Evolutionary conservation across 495 filamentous ascomycete species (phyloP).

Genomic region (Talaromyces trachyspermus): DNA sequence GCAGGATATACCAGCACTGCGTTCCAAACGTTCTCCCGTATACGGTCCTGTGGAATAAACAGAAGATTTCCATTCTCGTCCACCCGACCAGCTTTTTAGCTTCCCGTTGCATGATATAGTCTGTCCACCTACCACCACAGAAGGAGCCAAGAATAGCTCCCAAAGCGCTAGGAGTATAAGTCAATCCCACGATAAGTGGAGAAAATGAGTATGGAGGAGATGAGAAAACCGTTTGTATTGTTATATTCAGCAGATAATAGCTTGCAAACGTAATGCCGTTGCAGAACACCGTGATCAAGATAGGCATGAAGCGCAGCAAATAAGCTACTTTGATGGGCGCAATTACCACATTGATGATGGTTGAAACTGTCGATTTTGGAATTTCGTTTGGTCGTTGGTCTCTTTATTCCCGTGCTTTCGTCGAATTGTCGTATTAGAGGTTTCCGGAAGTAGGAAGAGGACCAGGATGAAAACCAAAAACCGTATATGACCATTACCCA

Average conservation of each 20-base stretch:
- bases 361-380: no score
- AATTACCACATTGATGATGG: no score
- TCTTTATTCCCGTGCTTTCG: no score
- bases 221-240: constrained; percentile 8
- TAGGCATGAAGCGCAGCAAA: no score
- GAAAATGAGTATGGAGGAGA: constrained; percentile 12
- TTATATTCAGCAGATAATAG: constrained; percentile 9
- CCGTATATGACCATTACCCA: constrained; percentile 11
- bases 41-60: constrained; percentile 9
- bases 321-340: no score
- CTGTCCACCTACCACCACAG: constrained; percentile 9
- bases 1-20: constrained; percentile 9
- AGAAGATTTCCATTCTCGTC: constrained; percentile 4
- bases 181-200: constrained; percentile 7
- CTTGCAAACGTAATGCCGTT: constrained; percentile 10
- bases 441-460: no score
- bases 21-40: constrained; percentile 10
- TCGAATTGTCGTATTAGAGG: no score
- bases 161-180: constrained; percentile 8
- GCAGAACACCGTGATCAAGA: not conserved
- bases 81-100: constrained; percentile 4
- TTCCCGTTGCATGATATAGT: constrained; percentile 8
- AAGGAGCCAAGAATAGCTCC: constrained; percentile 5
- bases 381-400: no score
- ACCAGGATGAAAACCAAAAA: no score